phyloP scores from a whole-genome alignment of 495 filamentous ascomycete species.

The Chaetomium fimeti region DNA sequence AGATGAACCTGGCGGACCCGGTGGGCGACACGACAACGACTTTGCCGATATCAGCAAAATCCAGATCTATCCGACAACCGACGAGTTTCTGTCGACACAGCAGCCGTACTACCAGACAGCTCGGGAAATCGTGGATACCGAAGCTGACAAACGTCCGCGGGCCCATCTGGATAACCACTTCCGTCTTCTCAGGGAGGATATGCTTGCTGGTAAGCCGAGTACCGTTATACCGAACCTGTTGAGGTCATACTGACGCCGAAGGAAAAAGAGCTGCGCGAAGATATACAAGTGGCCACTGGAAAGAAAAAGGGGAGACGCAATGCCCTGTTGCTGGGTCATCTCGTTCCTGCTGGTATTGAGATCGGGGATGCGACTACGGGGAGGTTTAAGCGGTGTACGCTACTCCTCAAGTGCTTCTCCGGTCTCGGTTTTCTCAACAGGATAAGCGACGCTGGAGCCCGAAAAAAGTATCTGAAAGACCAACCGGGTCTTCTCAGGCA shows the following conservation, averaged over 20 bases:
- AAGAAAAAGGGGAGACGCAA: constrained; percentile 45
- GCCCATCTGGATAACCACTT: constrained; percentile 76
- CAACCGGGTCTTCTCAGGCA: constrained; percentile 57
- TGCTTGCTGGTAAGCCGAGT: constrained; percentile 46
- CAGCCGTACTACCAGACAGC: constrained; percentile 58
- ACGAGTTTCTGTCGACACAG: constrained; percentile 62
- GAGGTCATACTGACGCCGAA: background rate
- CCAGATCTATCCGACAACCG: constrained; percentile 63
- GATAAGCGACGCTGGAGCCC: constrained; percentile 24
- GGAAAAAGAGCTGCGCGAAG: constrained; percentile 56
- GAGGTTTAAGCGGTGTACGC: constrained; percentile 40
- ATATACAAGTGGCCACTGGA: constrained; percentile 48
- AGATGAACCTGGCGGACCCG: constrained; percentile 41
- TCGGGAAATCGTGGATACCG: constrained; percentile 39
- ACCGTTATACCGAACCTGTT: background rate
- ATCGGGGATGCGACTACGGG: constrained; percentile 31
- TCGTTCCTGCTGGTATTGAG: constrained; percentile 29
- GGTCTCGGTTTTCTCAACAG: constrained; percentile 49
- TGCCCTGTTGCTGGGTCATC: constrained; percentile 30
- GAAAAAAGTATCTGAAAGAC: constrained; percentile 50
- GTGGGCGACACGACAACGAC: constrained; percentile 81
- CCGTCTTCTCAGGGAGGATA: constrained; percentile 71
- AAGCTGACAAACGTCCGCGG: constrained; percentile 41
- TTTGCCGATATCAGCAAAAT: constrained; percentile 60
- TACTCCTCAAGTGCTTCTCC: constrained; percentile 45